Percentiles rank a stretch among this genome's conserved stretches.
These are phyloP conservation scores for Colletotrichum sp. DNA, from an alignment of 2,329 filamentous ascomycete species.

Conservation along the genomic window DNA sequence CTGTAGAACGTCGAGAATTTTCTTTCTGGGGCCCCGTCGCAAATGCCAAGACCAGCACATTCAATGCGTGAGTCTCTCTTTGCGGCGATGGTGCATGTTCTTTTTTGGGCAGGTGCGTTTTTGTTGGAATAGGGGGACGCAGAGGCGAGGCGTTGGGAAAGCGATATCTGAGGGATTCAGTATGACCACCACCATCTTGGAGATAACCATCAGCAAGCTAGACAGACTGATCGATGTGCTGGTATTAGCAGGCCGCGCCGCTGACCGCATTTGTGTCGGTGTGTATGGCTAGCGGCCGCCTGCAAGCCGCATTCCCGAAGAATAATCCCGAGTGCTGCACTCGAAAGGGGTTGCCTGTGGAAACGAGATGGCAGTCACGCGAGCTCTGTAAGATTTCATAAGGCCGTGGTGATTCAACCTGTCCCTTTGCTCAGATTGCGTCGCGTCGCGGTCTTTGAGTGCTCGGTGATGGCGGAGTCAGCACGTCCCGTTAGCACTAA, in stretches of 20 bases:
- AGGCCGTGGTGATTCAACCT: neutral
- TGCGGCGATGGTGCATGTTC: neutral
- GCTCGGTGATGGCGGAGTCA: neutral
- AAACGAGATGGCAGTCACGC: slow-evolving; percentile 1
- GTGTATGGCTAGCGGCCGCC: neutral
- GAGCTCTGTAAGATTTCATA: neutral
- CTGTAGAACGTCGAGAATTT: neutral
- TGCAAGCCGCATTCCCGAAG: neutral
- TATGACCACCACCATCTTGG: neutral
- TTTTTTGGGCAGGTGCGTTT: neutral
- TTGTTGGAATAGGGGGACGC: neutral
- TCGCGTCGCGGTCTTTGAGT: neutral
- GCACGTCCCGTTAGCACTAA: neutral
- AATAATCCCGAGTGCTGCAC: slow-evolving; percentile 3
- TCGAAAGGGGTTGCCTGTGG: slow-evolving; percentile 4
- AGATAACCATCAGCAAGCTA: slow-evolving; percentile 13
- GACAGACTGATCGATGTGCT: neutral
- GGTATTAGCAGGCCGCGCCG: slow-evolving; percentile 1
- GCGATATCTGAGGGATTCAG: neutral
- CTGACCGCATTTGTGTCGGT: slow-evolving; percentile 2
- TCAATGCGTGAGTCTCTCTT: slow-evolving; percentile 9
- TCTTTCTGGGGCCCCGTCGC: neutral
- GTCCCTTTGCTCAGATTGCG: neutral
- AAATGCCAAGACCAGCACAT: neutral
- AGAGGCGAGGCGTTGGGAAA: neutral